phyloP scores from a whole-genome alignment of 352 stramenopile genomes.

The Pythium grandisporangium region DNA sequence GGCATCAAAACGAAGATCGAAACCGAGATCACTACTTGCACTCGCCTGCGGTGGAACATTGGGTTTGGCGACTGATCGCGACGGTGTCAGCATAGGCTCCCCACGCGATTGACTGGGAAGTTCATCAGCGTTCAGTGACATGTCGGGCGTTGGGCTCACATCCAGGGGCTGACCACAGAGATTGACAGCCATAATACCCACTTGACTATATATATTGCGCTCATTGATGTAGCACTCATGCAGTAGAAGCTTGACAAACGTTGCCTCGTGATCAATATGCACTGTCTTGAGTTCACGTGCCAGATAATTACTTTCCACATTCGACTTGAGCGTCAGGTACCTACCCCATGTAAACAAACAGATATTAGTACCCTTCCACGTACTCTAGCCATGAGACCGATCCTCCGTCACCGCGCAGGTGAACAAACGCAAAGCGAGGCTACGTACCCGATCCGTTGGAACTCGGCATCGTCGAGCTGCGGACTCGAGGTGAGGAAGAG shows the following conservation, averaged over 20 bases:
- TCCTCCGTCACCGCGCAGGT: too few relatives aligned
- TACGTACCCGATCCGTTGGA: conserved; percentile 63
- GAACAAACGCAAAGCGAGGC: background rate
- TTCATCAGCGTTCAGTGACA: conserved; percentile 7
- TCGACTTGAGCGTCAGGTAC: conserved; percentile 75
- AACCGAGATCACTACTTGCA: conserved; percentile 40
- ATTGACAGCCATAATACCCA: conserved; percentile 88
- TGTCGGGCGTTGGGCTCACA: background rate
- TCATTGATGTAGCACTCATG: conserved; percentile 86
- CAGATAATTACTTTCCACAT: conserved; percentile 75
- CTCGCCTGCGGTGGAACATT: background rate
- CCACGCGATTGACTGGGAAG: conserved; percentile 45
- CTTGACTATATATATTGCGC: conserved; percentile 87
- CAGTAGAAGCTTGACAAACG: conserved; percentile 84
- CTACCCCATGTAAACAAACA: conserved; percentile 10
- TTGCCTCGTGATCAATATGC: conserved; percentile 79
- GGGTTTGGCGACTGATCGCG: conserved; percentile 19
- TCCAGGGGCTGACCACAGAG: conserved; percentile 60
- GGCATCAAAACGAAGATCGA: conserved; percentile 86
- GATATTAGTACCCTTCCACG: conserved; percentile 9
- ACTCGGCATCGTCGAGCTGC: conserved; percentile 39
- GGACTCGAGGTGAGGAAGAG: conserved; percentile 71
- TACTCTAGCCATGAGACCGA: too few relatives aligned
- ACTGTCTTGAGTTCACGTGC: conserved; percentile 91
- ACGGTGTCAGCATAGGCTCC: conserved; percentile 15